Evolutionary conservation across 2,329 filamentous ascomycete genomes (phyloP).

Genomic region (Westerdykella aurantiaca): DNA sequence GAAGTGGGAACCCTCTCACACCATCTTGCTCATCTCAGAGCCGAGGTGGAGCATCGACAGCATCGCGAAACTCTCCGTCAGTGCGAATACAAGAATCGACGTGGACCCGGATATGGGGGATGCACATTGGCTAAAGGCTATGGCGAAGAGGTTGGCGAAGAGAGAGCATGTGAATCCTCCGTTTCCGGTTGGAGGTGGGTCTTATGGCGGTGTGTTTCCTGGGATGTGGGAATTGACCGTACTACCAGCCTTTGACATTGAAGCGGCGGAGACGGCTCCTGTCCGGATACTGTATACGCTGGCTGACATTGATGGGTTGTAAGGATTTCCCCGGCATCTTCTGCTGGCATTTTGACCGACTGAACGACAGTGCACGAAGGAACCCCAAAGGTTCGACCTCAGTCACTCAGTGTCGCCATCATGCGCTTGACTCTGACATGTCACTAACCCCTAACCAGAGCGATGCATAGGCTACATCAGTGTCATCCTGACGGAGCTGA

Average conservation of each 20-base stretch:
- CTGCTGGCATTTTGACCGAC: background rate
- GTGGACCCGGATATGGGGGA: conserved; percentile 52
- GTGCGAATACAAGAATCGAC: conserved; percentile 47
- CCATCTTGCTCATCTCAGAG: conserved; percentile 48
- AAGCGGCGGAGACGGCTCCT: conserved; percentile 16
- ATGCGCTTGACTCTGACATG: background rate
- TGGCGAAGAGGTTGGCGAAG: conserved; percentile 44
- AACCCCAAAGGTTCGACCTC: conserved; percentile 16
- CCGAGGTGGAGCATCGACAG: conserved; percentile 38
- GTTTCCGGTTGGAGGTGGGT: conserved; percentile 40
- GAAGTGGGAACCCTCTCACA: conserved; percentile 45
- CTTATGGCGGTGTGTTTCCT: background rate
- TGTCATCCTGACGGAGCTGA: conserved; percentile 40
- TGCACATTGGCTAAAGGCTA: conserved; percentile 49
- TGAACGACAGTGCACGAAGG: conserved; percentile 17
- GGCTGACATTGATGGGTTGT: conserved; percentile 43
- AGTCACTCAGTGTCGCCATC: background rate
- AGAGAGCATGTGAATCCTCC: conserved; percentile 48
- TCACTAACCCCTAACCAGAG: background rate
- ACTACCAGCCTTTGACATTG: conserved; percentile 16
- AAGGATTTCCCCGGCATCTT: background rate
- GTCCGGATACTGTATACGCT: conserved; percentile 40
- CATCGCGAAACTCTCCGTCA: conserved; percentile 34
- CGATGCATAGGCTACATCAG: conserved; percentile 42
- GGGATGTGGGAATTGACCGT: background rate